Conservation (phyloP, 179 eudicot species). For the Actinidia arguta region DNA sequence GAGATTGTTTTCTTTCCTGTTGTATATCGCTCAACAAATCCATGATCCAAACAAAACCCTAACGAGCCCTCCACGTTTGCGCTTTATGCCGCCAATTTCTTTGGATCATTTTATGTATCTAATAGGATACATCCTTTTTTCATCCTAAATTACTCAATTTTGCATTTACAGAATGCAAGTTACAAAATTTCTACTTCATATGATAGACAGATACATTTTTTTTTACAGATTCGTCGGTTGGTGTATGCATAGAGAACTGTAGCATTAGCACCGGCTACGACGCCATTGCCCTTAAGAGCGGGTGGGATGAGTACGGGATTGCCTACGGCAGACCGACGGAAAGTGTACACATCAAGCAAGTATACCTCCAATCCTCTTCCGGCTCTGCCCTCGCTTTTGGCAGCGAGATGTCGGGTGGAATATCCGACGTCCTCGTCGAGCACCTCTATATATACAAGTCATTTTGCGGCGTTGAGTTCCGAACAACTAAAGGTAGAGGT, state of each 20-base stretch:
- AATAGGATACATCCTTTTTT: no score
- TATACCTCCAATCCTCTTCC: constrained; percentile 53
- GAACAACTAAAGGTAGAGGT: constrained; percentile 73
- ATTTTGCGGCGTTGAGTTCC: constrained; percentile 52
- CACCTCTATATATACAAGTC: constrained; percentile 54
- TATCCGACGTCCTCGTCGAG: constrained; percentile 57
- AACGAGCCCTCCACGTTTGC: no score
- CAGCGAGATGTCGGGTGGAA: constrained; percentile 91
- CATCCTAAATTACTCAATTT: neutral
- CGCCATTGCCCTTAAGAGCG: constrained; percentile 76
- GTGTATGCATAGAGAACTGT: constrained; percentile 74
- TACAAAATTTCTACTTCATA: neutral
- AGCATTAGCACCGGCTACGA: constrained; percentile 74
- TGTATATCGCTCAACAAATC: no score
- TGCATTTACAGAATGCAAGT: neutral
- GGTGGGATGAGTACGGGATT: constrained; percentile 91
- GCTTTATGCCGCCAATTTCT: no score
- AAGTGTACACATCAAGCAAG: constrained; percentile 55
- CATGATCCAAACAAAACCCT: no score
- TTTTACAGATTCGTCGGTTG: constrained; percentile 73
- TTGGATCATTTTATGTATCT: no score
- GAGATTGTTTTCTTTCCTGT: no score
- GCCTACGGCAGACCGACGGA: constrained; percentile 58
- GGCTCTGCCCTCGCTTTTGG: constrained; percentile 78
- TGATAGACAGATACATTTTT: constrained; percentile 14